Evolutionary conservation across 2,329 filamentous ascomycete species (phyloP), one percentile per base, ranked within the genome.

Genomic region (Waltergamsia citrina): DNA sequence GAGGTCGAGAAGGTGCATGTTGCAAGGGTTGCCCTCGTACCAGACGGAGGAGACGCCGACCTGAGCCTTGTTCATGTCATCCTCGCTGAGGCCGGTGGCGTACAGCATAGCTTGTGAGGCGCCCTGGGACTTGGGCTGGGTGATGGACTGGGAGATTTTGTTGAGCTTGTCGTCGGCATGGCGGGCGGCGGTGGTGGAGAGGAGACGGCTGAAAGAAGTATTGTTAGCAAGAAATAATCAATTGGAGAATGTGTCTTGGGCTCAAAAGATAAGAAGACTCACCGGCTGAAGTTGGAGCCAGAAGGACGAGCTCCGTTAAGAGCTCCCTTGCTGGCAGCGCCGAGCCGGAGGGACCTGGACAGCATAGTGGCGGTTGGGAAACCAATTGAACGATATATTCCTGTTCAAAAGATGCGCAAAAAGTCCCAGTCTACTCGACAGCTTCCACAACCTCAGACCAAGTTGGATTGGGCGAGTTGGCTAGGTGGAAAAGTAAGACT

Each of bases 71-170:
- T 82, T 81, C 80, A 96, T 85, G 60, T 94, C 88, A 37, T 73
- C 71, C 53, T 94, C 85, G 27, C 66, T 76, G 50, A 98, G 68
- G 35, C 93, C 93, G 2, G 90, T 95, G 46, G 85, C 92, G 68
- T 94, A 98, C 37, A 98, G 72, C 93, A 98, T 98, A 43, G 93
- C 92, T 67, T 98, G 92, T 27, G 92, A 96, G 36, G 93, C 92
- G 47, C 92, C 92, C 67, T 98, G 92, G 22, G 90, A 92, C 67
- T 95, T 96, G 55, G 88, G 90, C 64, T 96, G 88, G 18, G 92
- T 98, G 65, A 98, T 90, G 55, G 69, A 60, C 41, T 77, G 67
- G 40, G 88, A 95, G 54, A 90, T 69, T 58, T 77, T 85, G 71
- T 98, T 98, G 57, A 94, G 74, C 48, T 69, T 59, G 39, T 75